Evolutionary conservation across 2,329 filamentous ascomycete genomes (phyloP), one percentile per base, ranked within the genome.

Genomic region (Alternaria metachromatica): DNA sequence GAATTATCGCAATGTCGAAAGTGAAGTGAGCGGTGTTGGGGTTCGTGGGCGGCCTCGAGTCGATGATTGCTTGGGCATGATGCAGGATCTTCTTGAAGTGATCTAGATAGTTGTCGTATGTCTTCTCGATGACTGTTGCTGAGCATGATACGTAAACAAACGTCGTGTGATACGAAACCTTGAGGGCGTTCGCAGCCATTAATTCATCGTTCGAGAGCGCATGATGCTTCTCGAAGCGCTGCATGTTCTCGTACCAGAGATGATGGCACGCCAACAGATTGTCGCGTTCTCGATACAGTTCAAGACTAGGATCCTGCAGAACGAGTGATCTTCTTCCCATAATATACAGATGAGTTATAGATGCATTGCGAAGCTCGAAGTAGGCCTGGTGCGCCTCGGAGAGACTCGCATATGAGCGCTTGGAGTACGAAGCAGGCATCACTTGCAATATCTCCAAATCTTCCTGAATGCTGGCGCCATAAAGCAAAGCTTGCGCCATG

Each of bases 331-430:
- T 63, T 1, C 20, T 26, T 21, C 58, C 60, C 20, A 68, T 62
- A 3, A 49, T 64, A 20, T 60, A 64, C 1, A 67, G 26, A 10
- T 68, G 63, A 0, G 71, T 5, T 11, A 73, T 48, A 9, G 69
- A 59, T 3, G 69, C 64, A 23, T 75, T 76, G 6, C 68, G 66
- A 13, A 76, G 64, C 18, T 72, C 68, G 10, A 69, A 58, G n/a
- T 59, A 62, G 3, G 69, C 58, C 13, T 58, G 37, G 30, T 76
- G 68, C 13, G 68, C 68, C 28, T 72, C 68, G 1, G 57, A 33
- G 11, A 76, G 21, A 23, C 30, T 70, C 8, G 18, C 23, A 46
- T 70, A 70, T 6, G 55, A 12, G 9, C 6, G 28, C 6, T 12
- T 37, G 55, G 25, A 49, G 26, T 44, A 66, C 49, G 30, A 15